phyloP scores from a whole-genome alignment of 202 grass and related monocot species.

The Panicum virgatum region DNA sequence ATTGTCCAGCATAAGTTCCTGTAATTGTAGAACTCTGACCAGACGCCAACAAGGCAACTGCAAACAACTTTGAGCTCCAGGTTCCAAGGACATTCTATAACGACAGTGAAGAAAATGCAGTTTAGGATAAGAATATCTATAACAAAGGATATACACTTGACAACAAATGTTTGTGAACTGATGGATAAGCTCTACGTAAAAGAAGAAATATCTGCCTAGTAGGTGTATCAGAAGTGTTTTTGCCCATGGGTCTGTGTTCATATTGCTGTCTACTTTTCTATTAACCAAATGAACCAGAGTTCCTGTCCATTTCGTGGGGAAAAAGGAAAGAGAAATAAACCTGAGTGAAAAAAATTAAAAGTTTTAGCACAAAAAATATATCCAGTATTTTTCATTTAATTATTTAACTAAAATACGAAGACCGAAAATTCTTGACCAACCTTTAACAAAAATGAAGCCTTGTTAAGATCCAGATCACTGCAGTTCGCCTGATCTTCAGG shows the following conservation, averaged over 20 bases:
- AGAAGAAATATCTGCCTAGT: not conserved
- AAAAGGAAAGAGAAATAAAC: not conserved
- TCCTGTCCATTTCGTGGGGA: not conserved
- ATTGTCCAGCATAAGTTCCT: constrained; percentile 96
- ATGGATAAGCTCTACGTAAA: not conserved
- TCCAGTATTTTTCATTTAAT: not conserved
- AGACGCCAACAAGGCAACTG: constrained; percentile 88
- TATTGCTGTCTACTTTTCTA: not conserved
- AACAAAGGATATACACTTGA: not conserved
- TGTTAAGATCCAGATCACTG: constrained; percentile 90
- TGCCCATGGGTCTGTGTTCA: not conserved
- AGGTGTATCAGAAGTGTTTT: not conserved
- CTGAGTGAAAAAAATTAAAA: not conserved
- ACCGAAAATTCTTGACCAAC: constrained; percentile 42
- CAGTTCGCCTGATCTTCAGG: constrained; percentile 80
- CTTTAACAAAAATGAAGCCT: constrained; percentile 94
- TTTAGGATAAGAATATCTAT: constrained; percentile 19
- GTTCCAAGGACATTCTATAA: constrained; percentile 89
- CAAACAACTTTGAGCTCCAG: constrained; percentile 98
- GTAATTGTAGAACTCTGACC: constrained; percentile 99
- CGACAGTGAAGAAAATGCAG: constrained; percentile 16
- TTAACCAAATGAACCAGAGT: not conserved
- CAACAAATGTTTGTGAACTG: not conserved
- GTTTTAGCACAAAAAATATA: not conserved
- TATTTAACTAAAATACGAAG: not conserved